These are phyloP conservation scores for Fusarium phyllophilum DNA, from an alignment of 2,329 filamentous ascomycete species.

Conservation along the genomic window DNA sequence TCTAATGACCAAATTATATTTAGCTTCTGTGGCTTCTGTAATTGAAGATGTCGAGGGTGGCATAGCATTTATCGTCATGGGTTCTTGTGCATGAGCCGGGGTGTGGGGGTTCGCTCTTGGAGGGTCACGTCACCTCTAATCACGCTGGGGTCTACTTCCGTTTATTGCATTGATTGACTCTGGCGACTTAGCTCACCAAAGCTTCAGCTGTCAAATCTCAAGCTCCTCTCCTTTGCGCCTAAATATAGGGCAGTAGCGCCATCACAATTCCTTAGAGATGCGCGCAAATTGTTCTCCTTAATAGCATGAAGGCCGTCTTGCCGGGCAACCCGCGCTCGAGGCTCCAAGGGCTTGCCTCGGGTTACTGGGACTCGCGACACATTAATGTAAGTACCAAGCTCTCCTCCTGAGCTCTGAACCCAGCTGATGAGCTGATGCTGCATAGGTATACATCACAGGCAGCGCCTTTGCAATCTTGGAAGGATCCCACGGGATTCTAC, in stretches of 20 bases:
- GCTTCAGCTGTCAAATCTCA: conserved; percentile 3
- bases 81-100: conserved; percentile 9
- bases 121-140: conserved; percentile 37
- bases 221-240: conserved; percentile 7
- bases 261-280: conserved; percentile 33
- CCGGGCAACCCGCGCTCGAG: conserved; percentile 81
- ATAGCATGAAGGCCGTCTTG: conserved; percentile 80
- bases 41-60: background rate
- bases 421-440: conserved; percentile 15
- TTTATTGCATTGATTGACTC: conserved; percentile 35
- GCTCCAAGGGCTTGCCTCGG: conserved; percentile 80
- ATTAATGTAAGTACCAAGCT: conserved; percentile 69
- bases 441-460: conserved; percentile 87
- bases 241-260: conserved; percentile 4
- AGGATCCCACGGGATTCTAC: conserved; percentile 78
- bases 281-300: conserved; percentile 36
- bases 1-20: background rate
- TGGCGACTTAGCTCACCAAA: conserved; percentile 16
- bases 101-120: background rate
- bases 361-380: conserved; percentile 76
- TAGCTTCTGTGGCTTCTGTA: background rate
- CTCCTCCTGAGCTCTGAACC: background rate
- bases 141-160: conserved; percentile 13
- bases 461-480: conserved; percentile 86
- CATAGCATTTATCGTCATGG: conserved; percentile 11